Evolutionary conservation across 1,284 basidiomycete genomes (phyloP).

Genomic region (Cryptococcus sp.): DNA sequence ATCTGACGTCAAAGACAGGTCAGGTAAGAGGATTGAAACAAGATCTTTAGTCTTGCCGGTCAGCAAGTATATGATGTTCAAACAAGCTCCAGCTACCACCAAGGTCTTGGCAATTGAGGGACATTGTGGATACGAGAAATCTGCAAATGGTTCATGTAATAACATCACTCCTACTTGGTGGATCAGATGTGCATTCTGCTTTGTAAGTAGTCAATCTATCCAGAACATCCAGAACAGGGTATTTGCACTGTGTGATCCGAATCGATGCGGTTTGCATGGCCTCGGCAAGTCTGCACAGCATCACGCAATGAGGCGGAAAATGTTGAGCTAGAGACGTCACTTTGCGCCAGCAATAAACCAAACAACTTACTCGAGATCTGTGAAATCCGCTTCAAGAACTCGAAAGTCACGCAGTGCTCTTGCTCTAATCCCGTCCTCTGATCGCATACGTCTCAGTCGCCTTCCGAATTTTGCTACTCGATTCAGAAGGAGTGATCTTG

Average conservation of each 20-base stretch:
- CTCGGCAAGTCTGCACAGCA: conserved; percentile 33
- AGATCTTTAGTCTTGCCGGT: no score
- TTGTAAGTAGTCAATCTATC: not conserved
- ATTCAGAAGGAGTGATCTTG: not conserved
- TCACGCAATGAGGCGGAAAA: conserved; percentile 29
- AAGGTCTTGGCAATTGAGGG: no score
- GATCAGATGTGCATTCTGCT: conserved; percentile 28
- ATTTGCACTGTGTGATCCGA: conserved; percentile 26
- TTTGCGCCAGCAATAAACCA: not conserved
- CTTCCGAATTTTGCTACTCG: not conserved
- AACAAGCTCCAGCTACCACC: no score
- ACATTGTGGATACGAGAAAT: conserved; percentile 25
- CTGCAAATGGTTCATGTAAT: conserved; percentile 39
- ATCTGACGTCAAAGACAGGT: no score
- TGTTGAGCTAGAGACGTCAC: conserved; percentile 19
- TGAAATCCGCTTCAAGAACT: no score
- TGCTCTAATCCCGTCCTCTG: not conserved
- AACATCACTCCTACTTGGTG: conserved; percentile 31
- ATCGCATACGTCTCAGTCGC: conserved; percentile 6
- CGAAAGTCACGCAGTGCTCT: not conserved
- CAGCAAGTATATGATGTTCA: no score
- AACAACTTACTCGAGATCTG: not conserved
- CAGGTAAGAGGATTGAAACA: no score
- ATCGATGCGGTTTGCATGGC: conserved; percentile 15
- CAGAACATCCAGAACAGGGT: not conserved